Evolutionary conservation across 108 stramenopile genomes (phyloP).

Genomic region (Parietichytrium sp.): DNA sequence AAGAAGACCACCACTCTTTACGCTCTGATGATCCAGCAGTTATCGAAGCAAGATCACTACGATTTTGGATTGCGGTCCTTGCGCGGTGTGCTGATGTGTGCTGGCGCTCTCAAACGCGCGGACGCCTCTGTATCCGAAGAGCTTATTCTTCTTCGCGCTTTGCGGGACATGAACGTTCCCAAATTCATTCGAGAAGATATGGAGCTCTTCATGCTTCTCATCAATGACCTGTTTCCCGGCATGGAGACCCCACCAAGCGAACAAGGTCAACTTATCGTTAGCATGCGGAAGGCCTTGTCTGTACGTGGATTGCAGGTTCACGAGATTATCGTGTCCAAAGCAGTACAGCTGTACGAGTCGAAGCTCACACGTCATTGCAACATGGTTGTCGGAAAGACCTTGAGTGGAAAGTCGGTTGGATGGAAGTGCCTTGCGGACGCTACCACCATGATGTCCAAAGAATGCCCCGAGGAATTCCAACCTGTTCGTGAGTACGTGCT

Average conservation of each 20-base stretch:
- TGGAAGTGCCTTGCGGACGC: constrained; percentile 66
- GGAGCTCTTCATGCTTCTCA: constrained; percentile 64
- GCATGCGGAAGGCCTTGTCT: constrained; percentile 51
- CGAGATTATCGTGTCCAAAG: constrained; percentile 61
- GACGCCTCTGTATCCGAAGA: constrained; percentile 65
- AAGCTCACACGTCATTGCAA: constrained; percentile 72
- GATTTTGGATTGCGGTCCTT: constrained; percentile 70
- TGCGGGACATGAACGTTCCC: constrained; percentile 75
- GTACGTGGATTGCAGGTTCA: constrained; percentile 58
- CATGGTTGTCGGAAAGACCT: constrained; percentile 69
- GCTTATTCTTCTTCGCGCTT: constrained; percentile 66
- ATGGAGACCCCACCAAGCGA: constrained; percentile 63
- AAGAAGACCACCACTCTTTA: constrained; percentile 73
- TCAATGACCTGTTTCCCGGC: constrained; percentile 68
- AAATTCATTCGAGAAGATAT: constrained; percentile 77
- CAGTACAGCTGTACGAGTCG: constrained; percentile 68
- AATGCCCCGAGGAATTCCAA: constrained; percentile 52
- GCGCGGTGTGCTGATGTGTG: constrained; percentile 70
- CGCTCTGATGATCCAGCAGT: constrained; percentile 70
- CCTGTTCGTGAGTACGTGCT: constrained; percentile 53
- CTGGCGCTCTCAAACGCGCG: constrained; percentile 66
- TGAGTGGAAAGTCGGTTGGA: constrained; percentile 63
- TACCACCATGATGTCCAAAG: constrained; percentile 50
- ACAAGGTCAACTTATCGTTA: constrained; percentile 52
- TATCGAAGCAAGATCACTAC: constrained; percentile 73